A percentile compares a stretch with the other conserved stretches of the same genome.
Conservation (phyloP, 164 flowering plant species). For the Protea cynaroides region DNA sequence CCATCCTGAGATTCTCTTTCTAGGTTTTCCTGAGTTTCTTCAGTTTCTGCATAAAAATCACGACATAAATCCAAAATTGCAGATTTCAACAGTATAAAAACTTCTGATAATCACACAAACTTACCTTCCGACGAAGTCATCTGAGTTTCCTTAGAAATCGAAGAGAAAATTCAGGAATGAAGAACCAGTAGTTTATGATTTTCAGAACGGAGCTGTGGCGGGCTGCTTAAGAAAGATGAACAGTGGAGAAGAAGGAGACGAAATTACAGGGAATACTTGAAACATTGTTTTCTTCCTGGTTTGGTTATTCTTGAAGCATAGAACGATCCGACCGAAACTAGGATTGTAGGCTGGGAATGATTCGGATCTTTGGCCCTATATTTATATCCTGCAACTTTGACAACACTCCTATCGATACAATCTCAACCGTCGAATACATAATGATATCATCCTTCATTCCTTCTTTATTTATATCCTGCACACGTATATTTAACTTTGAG, state of each 20-base stretch:
- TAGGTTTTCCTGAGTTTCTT: not conserved
- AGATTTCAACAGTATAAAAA: no score
- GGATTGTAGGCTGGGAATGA: conserved; percentile 11
- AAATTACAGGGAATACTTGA: not conserved
- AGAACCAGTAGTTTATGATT: no score
- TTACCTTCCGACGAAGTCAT: no score
- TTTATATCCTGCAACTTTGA: conserved; percentile 19
- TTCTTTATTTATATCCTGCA: conserved; percentile 27
- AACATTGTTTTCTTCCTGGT: conserved; percentile 19
- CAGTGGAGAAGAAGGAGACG: conserved; percentile 3
- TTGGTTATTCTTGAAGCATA: conserved; percentile 27
- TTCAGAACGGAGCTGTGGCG: not conserved
- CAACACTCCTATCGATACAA: conserved; percentile 8
- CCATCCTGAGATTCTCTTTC: conserved; percentile 7
- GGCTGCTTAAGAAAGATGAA: not conserved
- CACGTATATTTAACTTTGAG: no score
- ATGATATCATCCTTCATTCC: no score
- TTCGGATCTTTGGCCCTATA: conserved; percentile 21
- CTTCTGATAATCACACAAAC: no score
- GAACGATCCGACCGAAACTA: conserved; percentile 14
- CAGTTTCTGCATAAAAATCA: not conserved
- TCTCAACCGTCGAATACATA: conserved; percentile 21
- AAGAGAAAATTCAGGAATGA: conserved; percentile 5
- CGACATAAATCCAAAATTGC: no score
- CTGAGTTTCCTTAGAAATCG: no score